Evolutionary conservation across 1,284 basidiomycete species (phyloP).

Genomic region (Apiotrichum akiyoshidainum): DNA sequence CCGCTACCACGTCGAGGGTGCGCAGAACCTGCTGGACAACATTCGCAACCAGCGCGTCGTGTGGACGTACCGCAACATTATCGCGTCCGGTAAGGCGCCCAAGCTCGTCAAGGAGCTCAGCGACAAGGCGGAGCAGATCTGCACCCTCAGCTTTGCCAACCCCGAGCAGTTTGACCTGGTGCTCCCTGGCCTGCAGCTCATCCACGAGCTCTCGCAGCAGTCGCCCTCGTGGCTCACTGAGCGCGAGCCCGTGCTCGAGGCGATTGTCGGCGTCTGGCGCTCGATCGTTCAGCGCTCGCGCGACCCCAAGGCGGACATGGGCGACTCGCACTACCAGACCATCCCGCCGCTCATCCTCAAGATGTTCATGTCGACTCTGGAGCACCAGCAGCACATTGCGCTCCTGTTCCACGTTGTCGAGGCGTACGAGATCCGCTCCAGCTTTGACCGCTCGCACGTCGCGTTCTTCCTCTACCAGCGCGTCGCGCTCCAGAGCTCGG

Average conservation of each 20-base stretch:
- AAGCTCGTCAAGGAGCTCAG: conserved; percentile 71
- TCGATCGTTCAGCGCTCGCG: conserved; percentile 47
- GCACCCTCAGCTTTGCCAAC: conserved; percentile 59
- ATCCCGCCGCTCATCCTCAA: conserved; percentile 68
- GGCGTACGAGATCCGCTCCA: conserved; percentile 74
- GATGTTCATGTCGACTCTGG: conserved; percentile 65
- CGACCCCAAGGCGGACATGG: conserved; percentile 41
- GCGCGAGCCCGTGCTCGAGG: conserved; percentile 62
- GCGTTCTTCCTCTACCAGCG: conserved; percentile 85
- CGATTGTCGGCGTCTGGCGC: conserved; percentile 70
- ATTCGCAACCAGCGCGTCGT: conserved; percentile 71
- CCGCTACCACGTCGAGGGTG: conserved; percentile 80
- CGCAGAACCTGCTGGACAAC: conserved; percentile 78
- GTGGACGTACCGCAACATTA: conserved; percentile 73
- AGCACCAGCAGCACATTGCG: conserved; percentile 73
- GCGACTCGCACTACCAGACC: conserved; percentile 57
- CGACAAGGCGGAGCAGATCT: conserved; percentile 62
- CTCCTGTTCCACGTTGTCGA: conserved; percentile 84
- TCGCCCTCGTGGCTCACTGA: conserved; percentile 58
- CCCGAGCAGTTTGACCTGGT: conserved; percentile 59
- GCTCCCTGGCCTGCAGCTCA: conserved; percentile 68
- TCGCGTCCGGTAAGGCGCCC: conserved; percentile 72
- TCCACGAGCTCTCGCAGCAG: conserved; percentile 70
- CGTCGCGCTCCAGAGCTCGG: conserved; percentile 61
- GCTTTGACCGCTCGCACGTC: conserved; percentile 76